A percentile compares a stretch with the other conserved stretches of the same genome.
Evolutionary conservation across 2,329 filamentous ascomycete genomes (phyloP).

Genomic region (Trichoderma semiorbis): DNA sequence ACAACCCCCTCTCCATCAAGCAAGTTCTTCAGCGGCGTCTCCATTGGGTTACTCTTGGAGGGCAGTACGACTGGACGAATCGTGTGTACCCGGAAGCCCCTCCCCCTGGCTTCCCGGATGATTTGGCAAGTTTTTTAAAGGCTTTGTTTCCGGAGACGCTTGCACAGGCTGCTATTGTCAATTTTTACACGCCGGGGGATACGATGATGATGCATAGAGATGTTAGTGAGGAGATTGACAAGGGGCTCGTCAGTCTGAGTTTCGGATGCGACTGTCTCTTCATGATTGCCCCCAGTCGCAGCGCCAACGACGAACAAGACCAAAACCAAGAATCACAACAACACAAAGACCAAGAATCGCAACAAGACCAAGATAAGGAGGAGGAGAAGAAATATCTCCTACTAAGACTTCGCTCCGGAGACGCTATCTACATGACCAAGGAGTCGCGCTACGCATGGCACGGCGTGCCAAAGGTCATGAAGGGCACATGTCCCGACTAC

Average conservation of each 20-base stretch:
- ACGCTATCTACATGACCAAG: conserved; percentile 85
- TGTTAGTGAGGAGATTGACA: conserved; percentile 79
- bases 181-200: conserved; percentile 87
- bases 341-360: conserved; percentile 8
- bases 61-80: conserved; percentile 93
- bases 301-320: conserved; percentile 7
- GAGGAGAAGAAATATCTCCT: conserved; percentile 50
- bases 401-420: conserved; percentile 74
- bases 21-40: conserved; percentile 75
- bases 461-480: conserved; percentile 82
- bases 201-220: conserved; percentile 91
- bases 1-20: conserved; percentile 67
- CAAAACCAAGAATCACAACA: conserved; percentile 17
- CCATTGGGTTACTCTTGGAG: conserved; percentile 91
- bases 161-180: conserved; percentile 88
- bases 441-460: conserved; percentile 89
- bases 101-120: conserved; percentile 70
- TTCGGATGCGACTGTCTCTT: conserved; percentile 90
- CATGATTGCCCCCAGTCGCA: conserved; percentile 64
- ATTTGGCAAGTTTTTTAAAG: conserved; percentile 73
- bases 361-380: conserved; percentile 24
- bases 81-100: conserved; percentile 70
- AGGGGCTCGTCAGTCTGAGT: conserved; percentile 78
- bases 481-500: conserved; percentile 72
- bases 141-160: conserved; percentile 71